Evolutionary conservation across 345 rosid species (phyloP).

Genomic region (Nasturtium officinale): DNA sequence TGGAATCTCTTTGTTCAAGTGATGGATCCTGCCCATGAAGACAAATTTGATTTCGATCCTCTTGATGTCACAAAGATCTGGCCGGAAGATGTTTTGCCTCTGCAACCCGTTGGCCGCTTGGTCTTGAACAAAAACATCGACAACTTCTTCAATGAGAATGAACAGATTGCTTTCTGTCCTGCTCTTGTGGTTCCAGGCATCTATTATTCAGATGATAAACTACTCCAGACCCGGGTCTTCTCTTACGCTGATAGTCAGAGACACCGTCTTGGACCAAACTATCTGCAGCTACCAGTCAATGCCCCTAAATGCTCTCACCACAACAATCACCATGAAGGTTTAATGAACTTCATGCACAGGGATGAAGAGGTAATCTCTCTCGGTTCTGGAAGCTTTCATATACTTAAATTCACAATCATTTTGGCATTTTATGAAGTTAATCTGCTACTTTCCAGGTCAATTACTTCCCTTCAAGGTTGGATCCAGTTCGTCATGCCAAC

Average conservation of each 20-base stretch:
- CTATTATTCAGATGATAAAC: slow-evolving; percentile 83
- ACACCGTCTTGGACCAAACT: slow-evolving; percentile 98
- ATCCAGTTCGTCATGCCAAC: slow-evolving; percentile 80
- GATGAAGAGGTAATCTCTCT: slow-evolving; percentile 75
- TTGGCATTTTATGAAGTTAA: not conserved
- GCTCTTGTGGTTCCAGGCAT: slow-evolving; percentile 90
- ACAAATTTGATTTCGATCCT: slow-evolving; percentile 83
- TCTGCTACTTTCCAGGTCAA: slow-evolving; percentile 59
- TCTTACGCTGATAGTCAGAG: slow-evolving; percentile 95
- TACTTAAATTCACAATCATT: not conserved
- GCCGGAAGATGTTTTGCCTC: slow-evolving; percentile 97
- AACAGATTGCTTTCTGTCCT: slow-evolving; percentile 95
- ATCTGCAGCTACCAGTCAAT: slow-evolving; percentile 90
- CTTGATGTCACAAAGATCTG: slow-evolving; percentile 96
- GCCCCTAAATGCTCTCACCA: slow-evolving; percentile 94
- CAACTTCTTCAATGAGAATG: slow-evolving; percentile 93
- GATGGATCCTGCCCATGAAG: slow-evolving; percentile 84
- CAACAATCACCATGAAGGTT: slow-evolving; percentile 93
- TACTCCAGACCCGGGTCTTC: slow-evolving; percentile 85
- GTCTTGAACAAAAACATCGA: slow-evolving; percentile 95
- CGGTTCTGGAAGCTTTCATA: not conserved
- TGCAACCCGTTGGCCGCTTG: slow-evolving; percentile 96
- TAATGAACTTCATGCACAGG: slow-evolving; percentile 91
- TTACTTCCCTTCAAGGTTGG: slow-evolving; percentile 90
- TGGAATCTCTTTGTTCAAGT: slow-evolving; percentile 87